Base-by-base conservation (phyloP, 2,329 filamentous ascomycete species). In the Ceratocystis papillata region DNA sequence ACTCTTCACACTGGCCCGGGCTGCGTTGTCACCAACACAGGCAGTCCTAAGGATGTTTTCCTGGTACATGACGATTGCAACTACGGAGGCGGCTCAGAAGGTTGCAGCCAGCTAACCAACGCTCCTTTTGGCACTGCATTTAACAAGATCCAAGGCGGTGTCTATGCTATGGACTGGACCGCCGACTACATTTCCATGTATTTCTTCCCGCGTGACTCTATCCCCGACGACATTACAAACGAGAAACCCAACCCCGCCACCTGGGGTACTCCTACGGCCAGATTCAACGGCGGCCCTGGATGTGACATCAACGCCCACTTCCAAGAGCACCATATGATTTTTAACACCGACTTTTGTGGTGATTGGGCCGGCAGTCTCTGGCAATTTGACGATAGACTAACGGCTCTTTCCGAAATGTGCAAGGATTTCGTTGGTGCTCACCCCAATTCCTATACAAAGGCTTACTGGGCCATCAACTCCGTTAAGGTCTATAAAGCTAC, bases 151-250 rank as follows among this genome's bases (percentile, higher is more conserved):
- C 80, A 81, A 7, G 88, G 88, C 30, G 89, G 88, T 48, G 79
- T 91, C 59, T 91, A 88, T 71, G 87, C 84, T 44, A 83, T 87
- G 66, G 85, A 91, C 74, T 96, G 91, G 89, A 90, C 87, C 1
- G 80, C 81, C 41, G 73, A 81, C 0, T 79, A 79, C 69, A 94
- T 97, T 74, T 81, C 81, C 53, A 80, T 96, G 69, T 96, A 86
- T 83, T 93, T 90, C 80, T 96, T 96, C 76, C 79, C 86, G 0
- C 86, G 89, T 68, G 75, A 74, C 69, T 73, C 74, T 15, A 83
- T 92, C 67, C 89, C 89, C 0, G 71, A 74, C 2, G 86, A 92
- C 73, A 83, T 90, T 68, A 72, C 75, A 25, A 25, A 3, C 22
- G 22, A 25, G 22, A 25, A 25, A 2, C 89, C 90, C 0, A 77